These are phyloP conservation scores for Ustilago nuda DNA, from an alignment of 1,284 basidiomycete species.

Conservation along the genomic window DNA sequence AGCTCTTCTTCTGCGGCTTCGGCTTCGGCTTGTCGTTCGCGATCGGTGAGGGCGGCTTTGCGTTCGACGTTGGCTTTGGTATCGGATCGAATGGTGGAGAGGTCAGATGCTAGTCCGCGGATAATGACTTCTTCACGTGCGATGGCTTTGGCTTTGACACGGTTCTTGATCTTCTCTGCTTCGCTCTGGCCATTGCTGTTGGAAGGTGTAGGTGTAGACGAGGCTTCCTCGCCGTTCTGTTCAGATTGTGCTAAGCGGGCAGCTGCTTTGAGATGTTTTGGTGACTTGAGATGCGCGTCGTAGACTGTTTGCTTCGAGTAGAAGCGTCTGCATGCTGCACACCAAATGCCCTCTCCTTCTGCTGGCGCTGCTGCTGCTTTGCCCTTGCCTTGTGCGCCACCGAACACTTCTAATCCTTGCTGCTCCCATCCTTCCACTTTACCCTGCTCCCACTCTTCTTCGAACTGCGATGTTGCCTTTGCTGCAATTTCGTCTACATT, in stretches of 20 bases:
- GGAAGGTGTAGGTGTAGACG: not conserved
- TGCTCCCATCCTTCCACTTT: slow-evolving; percentile 81
- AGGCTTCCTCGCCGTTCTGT: not conserved
- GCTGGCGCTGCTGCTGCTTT: slow-evolving; percentile 23
- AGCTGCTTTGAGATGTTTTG: slow-evolving; percentile 91
- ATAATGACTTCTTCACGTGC: slow-evolving; percentile 61
- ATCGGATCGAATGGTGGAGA: slow-evolving; percentile 53
- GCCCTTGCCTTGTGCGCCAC: slow-evolving; percentile 60
- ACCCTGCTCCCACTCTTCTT: slow-evolving; percentile 81
- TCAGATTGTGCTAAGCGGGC: slow-evolving; percentile 76
- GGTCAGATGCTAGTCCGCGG: slow-evolving; percentile 32
- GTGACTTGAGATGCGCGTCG: slow-evolving; percentile 92
- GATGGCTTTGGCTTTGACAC: slow-evolving; percentile 46
- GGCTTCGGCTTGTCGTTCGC: slow-evolving; percentile 93
- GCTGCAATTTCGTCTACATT: slow-evolving; percentile 80
- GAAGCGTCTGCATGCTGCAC: slow-evolving; percentile 89
- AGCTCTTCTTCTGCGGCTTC: slow-evolving; percentile 72
- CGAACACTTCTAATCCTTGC: slow-evolving; percentile 69
- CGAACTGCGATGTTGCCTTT: slow-evolving; percentile 79
- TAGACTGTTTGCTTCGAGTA: slow-evolving; percentile 98
- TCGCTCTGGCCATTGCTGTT: slow-evolving; percentile 8
- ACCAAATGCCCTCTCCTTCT: slow-evolving; percentile 83
- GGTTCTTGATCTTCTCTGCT: slow-evolving; percentile 37
- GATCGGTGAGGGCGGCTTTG: slow-evolving; percentile 91
- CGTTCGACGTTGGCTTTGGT: slow-evolving; percentile 97